Base-by-base conservation (phyloP, 495 filamentous ascomycete genomes). In the Podospora didyma region DNA sequence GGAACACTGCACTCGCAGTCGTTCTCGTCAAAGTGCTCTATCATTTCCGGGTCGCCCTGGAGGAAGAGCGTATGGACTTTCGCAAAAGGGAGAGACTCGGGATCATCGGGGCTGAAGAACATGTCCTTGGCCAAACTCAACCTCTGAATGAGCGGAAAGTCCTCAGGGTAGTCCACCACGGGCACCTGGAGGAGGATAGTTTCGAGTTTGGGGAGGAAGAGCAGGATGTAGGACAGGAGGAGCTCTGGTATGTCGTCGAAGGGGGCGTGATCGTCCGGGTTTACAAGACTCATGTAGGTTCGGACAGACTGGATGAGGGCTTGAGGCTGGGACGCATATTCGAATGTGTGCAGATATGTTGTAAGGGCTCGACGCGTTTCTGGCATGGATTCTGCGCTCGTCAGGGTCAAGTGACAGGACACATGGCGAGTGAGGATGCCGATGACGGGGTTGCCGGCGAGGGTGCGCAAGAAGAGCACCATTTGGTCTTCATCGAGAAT, bases 321-420 rank as follows among this genome's bases (percentile, higher is more conserved):
- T 7, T 14, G 20, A 3, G 42, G 20, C 28, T 42, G 57, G 7
- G 21, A 3, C 1, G 49, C 48, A n/a, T 46, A 31, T 7, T 35
- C 17, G 44, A 63, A 57, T 21, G 50, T 59, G 19, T 16, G 37
- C 11, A 62, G 49, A 9, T 53, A 34, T 21, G 17, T 53, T 22
- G 28, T 35, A 14, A 68, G 23, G 42, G 56, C 57, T 19, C 53
- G 54, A 52, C 61, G 62, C 14, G 57, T 56, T 17, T 66, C 60
- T 12, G 59, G 67, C 49, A 64, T 60, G 42, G 64, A 62, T 5
- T 37, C n/a, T 11, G 34, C 17, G 39, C 49, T n/a, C 22, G 62
- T 63, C 42, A 71, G 57, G 14, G 67, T 71, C 21, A 69, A 41
- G 49, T 69, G 67, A 26, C 63, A 64, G n/a, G 62, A 61, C 6